Base-by-base conservation (phyloP, 2,329 filamentous ascomycete species). In the Lasiodiplodia hormozganensis region DNA sequence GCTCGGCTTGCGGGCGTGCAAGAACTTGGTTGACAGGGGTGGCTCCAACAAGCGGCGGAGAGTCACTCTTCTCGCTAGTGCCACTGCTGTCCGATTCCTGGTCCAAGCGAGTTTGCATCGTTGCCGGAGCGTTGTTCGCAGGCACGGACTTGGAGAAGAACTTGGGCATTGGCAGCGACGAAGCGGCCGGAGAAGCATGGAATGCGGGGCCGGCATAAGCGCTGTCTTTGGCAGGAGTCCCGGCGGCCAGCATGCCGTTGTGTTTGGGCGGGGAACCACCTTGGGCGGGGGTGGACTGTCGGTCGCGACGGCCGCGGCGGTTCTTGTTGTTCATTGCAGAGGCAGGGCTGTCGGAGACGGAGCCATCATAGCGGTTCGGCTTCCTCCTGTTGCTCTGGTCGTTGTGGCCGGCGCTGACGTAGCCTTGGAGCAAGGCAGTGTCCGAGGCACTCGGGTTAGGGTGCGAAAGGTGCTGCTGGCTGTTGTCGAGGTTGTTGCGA, bases 171-270 rank as follows among this genome's bases (percentile, higher is more conserved):
- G 96, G 96, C 38, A 99, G 85, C 28, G 93, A 90, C 10, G 94
- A 96, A 0, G 96, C 92, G 1, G 94, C 95, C 23, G 96, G 96
- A 10, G 96, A 98, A 51, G 94, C 92, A 79, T 97, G 94, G 79
- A 98, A 99, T 5, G 94, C 96, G 40, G 95, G 92, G 16, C 95
- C 96, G 49, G 96, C 96, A 81, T 97, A 99, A 56, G 91, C 89
- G 70, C 78, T 76, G 70, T 78, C 76, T 69, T 88, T 84, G 57
- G 77, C 75, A 40, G 83, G 82, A 8, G 80, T 80, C 16, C 16
- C 53, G 23, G 34, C 56, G 54, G 36, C 25, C 4, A 28, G n/a
- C 18, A 38, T 28, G 36, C 18, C 25, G 36, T 58, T 67, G 11
- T 68, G 38, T 49, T 62, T 68, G 18, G 66, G 66, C 49, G 66